These are phyloP conservation scores for Bipolaris zeicola DNA, from an alignment of 2,329 filamentous ascomycete species.

Conservation along the genomic window DNA sequence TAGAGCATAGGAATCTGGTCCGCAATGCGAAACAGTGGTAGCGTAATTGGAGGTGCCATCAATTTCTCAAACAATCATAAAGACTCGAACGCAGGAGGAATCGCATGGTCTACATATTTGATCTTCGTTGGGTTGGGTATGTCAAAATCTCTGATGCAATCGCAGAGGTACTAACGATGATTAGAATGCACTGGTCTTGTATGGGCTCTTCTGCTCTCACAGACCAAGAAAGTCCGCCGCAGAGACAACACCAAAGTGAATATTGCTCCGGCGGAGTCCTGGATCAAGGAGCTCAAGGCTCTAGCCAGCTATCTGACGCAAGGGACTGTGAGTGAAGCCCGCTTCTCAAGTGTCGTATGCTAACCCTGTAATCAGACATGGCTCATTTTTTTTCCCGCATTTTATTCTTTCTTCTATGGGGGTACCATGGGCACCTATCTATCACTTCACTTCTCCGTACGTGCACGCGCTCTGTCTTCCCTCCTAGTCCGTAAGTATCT, in stretches of 20 bases:
- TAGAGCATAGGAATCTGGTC: slow-evolving; percentile 12
- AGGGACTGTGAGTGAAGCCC: not conserved
- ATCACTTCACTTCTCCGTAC: slow-evolving; percentile 18
- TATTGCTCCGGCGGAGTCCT: slow-evolving; percentile 2
- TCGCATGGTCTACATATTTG: slow-evolving; percentile 15
- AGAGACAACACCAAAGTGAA: slow-evolving; percentile 4
- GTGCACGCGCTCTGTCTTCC: slow-evolving; percentile 16
- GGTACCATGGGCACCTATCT: slow-evolving; percentile 18
- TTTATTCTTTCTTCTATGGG: slow-evolving; percentile 19
- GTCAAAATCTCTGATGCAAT: not conserved
- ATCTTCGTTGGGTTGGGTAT: slow-evolving; percentile 16
- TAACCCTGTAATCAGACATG: slow-evolving; percentile 5
- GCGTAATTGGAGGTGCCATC: slow-evolving; percentile 16
- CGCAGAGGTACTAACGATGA: not conserved
- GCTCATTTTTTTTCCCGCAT: slow-evolving; percentile 11
- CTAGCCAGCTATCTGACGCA: not conserved
- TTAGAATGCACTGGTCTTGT: slow-evolving; percentile 13
- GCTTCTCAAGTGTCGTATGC: not conserved
- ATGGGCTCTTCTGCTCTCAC: slow-evolving; percentile 12
- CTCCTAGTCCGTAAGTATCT: slow-evolving; percentile 11
- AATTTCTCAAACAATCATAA: slow-evolving; percentile 15
- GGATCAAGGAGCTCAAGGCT: slow-evolving; percentile 8
- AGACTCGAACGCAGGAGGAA: slow-evolving; percentile 5
- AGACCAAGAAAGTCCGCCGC: slow-evolving; percentile 8
- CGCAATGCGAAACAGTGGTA: slow-evolving; percentile 17